These are phyloP conservation scores for Craspedostauros australis DNA, from an alignment of 108 stramenopile genomes.

Conservation along the genomic window DNA sequence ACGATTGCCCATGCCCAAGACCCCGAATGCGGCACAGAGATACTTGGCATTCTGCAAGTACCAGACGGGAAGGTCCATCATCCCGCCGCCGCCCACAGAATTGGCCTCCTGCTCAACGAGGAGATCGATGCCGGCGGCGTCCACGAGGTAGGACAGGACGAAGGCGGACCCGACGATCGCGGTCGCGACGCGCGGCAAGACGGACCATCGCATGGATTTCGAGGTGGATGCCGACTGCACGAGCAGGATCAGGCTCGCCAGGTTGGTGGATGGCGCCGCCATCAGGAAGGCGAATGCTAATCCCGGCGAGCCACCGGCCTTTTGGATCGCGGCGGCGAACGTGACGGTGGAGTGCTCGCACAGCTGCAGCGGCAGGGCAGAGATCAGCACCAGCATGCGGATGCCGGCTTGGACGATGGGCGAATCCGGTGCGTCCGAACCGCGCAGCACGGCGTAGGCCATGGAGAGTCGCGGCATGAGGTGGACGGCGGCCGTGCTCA, in stretches of 20 bases:
- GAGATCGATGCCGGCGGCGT: conserved; percentile 9
- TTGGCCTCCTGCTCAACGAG: conserved; percentile 1
- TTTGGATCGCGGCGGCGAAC: conserved; percentile 19
- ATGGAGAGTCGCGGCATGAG: conserved; percentile 4
- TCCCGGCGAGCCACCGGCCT: conserved; percentile 25
- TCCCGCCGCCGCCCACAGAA: background rate
- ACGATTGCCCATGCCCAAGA: too few species aligned
- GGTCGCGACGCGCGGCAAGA: too few species aligned
- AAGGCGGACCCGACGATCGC: conserved; percentile 12
- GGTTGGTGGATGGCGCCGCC: conserved; percentile 26
- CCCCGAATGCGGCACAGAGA: too few species aligned
- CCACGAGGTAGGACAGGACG: conserved; percentile 16
- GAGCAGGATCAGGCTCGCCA: conserved; percentile 18
- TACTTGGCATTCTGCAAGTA: background rate
- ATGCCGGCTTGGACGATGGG: background rate
- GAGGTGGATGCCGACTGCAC: background rate
- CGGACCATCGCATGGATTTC: background rate
- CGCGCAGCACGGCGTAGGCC: background rate
- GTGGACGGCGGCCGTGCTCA: conserved; percentile 19
- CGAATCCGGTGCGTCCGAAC: background rate
- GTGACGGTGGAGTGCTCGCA: conserved; percentile 32
- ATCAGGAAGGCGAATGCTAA: conserved; percentile 29
- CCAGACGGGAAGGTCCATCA: conserved; percentile 3
- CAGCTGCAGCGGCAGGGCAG: conserved; percentile 28
- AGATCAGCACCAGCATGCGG: conserved; percentile 2